These are phyloP conservation scores for Gillenia trifoliata DNA, from an alignment of 306 rosid species.

Conservation along the genomic window DNA sequence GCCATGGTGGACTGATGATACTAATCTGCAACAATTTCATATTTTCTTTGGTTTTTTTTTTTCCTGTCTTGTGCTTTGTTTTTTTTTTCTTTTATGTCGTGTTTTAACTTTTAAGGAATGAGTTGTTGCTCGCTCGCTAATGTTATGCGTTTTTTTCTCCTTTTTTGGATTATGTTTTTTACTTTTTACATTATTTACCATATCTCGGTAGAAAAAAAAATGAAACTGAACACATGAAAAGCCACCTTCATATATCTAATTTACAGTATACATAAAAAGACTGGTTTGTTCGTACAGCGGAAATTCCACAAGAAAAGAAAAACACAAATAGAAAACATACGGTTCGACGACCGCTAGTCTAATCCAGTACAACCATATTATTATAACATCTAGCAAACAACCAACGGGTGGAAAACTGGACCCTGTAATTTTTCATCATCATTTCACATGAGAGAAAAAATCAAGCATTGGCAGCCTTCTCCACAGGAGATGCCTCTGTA, in stretches of 20 bases:
- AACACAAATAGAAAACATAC: neutral
- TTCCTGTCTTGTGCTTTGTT: too few species aligned
- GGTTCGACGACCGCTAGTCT: neutral
- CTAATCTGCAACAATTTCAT: too few species aligned
- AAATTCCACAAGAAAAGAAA: neutral
- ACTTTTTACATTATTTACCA: too few species aligned
- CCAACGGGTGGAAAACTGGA: neutral
- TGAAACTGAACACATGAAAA: neutral
- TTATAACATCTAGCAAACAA: neutral
- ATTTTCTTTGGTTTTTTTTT: too few species aligned
- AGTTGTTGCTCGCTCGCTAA: too few species aligned
- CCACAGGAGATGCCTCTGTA: slow-evolving; percentile 27
- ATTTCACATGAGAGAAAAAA: neutral
- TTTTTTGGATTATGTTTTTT: too few species aligned
- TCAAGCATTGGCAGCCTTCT: slow-evolving; percentile 40
- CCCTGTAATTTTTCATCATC: slow-evolving; percentile 12
- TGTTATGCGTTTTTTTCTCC: too few species aligned
- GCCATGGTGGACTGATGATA: too few species aligned
- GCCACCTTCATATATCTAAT: neutral
- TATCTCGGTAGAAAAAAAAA: too few species aligned
- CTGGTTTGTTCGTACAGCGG: neutral
- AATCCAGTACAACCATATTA: slow-evolving; percentile 3
- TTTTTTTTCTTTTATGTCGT: too few species aligned
- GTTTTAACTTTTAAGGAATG: too few species aligned
- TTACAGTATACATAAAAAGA: neutral